A percentile compares a stretch with the other conserved stretches of the same genome.
phyloP scores from a whole-genome alignment of 2,329 filamentous ascomycete species.

The Fusarium domesticum region DNA sequence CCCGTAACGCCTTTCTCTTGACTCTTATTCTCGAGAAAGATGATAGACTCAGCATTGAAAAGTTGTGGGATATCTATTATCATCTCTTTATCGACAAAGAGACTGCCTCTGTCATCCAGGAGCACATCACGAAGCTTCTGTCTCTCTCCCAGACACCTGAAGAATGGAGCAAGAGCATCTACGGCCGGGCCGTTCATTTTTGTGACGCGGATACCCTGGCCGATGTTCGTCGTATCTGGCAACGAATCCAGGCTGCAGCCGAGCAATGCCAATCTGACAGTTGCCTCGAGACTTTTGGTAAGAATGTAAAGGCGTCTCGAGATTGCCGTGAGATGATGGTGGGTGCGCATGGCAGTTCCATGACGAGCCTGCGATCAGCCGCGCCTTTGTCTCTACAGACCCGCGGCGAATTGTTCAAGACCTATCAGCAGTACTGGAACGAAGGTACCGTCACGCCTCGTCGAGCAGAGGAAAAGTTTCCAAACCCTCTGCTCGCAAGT shows the following conservation, averaged over 20 bases:
- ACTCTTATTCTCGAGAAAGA: slow-evolving; percentile 47
- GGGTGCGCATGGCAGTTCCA: slow-evolving; percentile 19
- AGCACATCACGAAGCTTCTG: slow-evolving; percentile 45
- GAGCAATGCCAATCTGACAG: slow-evolving; percentile 9
- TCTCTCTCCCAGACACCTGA: slow-evolving; percentile 36
- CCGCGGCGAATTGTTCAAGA: slow-evolving; percentile 17
- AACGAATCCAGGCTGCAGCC: slow-evolving; percentile 20
- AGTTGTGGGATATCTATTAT: slow-evolving; percentile 56
- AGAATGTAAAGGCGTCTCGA: slow-evolving; percentile 20
- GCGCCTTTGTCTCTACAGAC: slow-evolving; percentile 36
- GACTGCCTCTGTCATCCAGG: slow-evolving; percentile 36
- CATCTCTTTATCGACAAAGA: slow-evolving; percentile 44
- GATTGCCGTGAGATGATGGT: slow-evolving; percentile 10
- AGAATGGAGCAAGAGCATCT: slow-evolving; percentile 44
- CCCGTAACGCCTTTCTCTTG: slow-evolving; percentile 54
- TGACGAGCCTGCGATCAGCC: slow-evolving; percentile 37
- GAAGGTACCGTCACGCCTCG: slow-evolving; percentile 31
- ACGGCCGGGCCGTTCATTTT: slow-evolving; percentile 46
- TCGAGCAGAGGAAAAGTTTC: slow-evolving; percentile 13
- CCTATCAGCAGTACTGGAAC: slow-evolving; percentile 36
- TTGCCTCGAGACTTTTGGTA: slow-evolving; percentile 11
- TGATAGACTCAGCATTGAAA: slow-evolving; percentile 22
- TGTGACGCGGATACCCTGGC: slow-evolving; percentile 46
- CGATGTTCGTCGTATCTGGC: slow-evolving; percentile 41
- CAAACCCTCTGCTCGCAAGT: slow-evolving; percentile 47